Evolutionary conservation across 225 moss, liverwort and hornwort genomes (phyloP), one percentile per base, ranked within the genome.

Genomic region (Neckera pumila): DNA sequence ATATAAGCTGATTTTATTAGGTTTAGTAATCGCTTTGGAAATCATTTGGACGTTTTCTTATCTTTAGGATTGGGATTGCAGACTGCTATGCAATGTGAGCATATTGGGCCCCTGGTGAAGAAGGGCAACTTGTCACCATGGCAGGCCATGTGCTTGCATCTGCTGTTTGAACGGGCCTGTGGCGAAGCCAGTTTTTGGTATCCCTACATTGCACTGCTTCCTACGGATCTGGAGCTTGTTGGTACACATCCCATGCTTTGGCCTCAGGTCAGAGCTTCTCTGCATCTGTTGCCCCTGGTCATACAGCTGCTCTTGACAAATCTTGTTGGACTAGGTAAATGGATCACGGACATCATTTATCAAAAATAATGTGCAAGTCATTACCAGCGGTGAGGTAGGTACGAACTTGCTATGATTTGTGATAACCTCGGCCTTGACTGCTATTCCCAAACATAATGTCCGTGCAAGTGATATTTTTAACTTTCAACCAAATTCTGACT

Each of bases 91-190:
- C 83, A 85, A 49, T 98, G 98, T 85, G 92, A 91, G 51, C 87
- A 95, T 84, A 87, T 98, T 65, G 96, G 98, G 33, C 93, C 94
- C 17, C 70, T 97, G 81, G 95, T 96, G 83, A 93, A 88, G 88
- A 90, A 86, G 78, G 93, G 92, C 15, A 92, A 93, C 49, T 89
- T 98, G 57, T 95, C 94, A 30, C 90, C 95, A 65, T 98, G 98
- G 98, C 98, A 98, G 88, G 87, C 94, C 43, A 92, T 98, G 97
- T 98, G 96, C 90, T 88, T 98, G 91, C 98, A 98, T 89, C 86
- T 98, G 69, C 91, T 98, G 45, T 95, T 91, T 90, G 98, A 98
- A 92, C 95, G 96, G 60, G 96, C 97, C 34, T 93, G 96, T 82
- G 94, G 94, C 58, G 91, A 90, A 85, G 78, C 89, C 84, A 98